Evolutionary conservation across 1,139 yeast genomes (phyloP), one percentile per base, ranked within the genome.

Genomic region (Saccharomyces hybrid): DNA sequence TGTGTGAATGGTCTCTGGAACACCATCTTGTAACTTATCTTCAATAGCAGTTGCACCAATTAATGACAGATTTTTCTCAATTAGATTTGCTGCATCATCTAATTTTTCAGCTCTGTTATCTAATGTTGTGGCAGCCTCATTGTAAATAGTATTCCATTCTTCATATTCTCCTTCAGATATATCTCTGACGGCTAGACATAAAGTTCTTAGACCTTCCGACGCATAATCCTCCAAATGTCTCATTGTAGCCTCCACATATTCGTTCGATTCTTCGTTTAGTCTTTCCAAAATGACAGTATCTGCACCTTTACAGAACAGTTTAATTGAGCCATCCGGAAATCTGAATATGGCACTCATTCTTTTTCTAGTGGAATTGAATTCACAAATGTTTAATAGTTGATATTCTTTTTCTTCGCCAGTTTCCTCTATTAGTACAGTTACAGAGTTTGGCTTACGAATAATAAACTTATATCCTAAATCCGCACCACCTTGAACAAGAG

Each of bases 31-130:
- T 54, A 95, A 77, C 67, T 93, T 91, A 70, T 95, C 99, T 70
- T 95, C 99, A 69, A 95, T 93, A 1, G 99, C 99, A 48, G 99
- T 95, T 1, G 98, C 99, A 32, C 99, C 99, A 25, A 93, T 75
- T 53, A 95, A 75, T 59, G 84, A 84, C 64, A 95, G 74, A 57
- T 86, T 86, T 47, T 76, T 78, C 70, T 95, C 99, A 61, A 95
- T 90, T 55, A 83, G 64, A 64, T 93, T 97, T 0, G 93, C 91
- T 25, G 83, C 88, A n/a, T 77, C 86, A 66, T 91, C 98, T 55
- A 95, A 75, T 65, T 83, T 84, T 27, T 83, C 84, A 28, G 84
- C 73, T 70, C 99, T 80, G 64, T 90, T 76, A 13, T 80, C 84
- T 68, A 95, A 70, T 0, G 96, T 81, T 0, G 96, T 86, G 0